Base-by-base conservation (phyloP, 371 early-diverging fungal species). In the Mucor mucedo region DNA sequence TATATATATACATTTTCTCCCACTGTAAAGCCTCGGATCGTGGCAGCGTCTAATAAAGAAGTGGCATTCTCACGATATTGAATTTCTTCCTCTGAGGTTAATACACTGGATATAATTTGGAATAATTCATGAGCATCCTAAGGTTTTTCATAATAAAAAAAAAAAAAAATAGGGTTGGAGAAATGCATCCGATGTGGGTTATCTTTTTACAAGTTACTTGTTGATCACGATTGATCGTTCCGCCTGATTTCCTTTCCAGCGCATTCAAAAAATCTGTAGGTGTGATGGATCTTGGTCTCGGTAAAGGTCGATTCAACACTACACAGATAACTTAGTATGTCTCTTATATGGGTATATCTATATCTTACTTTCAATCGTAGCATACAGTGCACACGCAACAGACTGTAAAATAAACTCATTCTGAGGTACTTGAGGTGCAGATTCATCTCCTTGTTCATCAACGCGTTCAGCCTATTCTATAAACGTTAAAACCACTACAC, bases 91-190 rank as follows among this genome's bases (percentile, higher is more conserved):
- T 96, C 96, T 4, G 87, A 80, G 7, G 90, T 87, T 6, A 97
- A 68, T 38, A 90, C 84, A 45, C 88, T 86, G 8, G 93, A 91
- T 13, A 97, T 88, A 7, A 95, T 84, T 71, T 94, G 93, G 60
- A 96, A 92, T 27, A 96, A 83, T 69, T 97, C 97, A 68, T 97
- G 97, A 0, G 96, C 97, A 74, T 97, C 97, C 89, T 96, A 62
- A 55, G 54, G 61, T 21, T 21, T 21, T 21, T 21, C 21, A 21
- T 21, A 21, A 30, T 52, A 68, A 62, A 58, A 6, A 47, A 21
- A 47, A 50, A 39, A 35, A 35, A 14, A 38, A 13, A 35, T 44
- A 33, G 21, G 21, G 21, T 21, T 21, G 21, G 21, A 21, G 21
- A 21, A 21, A 21, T 21, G 21, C 21, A 21, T 21, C 21, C 21